Base-by-base conservation (phyloP, 495 filamentous ascomycete genomes). In the Achaetomiella virescens region DNA sequence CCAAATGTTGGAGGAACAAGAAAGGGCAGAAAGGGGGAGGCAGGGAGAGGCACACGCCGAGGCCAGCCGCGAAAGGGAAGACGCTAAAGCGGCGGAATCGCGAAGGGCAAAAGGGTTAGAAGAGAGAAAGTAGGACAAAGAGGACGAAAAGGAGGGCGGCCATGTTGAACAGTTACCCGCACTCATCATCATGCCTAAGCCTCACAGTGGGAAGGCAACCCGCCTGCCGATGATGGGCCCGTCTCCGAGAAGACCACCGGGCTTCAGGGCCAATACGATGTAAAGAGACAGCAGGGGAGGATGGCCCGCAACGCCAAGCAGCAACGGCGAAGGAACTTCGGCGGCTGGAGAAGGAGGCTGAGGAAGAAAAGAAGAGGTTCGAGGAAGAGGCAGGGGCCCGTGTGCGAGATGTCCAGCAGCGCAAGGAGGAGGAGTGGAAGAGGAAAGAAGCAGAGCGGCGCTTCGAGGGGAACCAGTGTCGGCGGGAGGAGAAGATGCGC, bases 321-420 rank as follows among this genome's bases (percentile, higher is more conserved):
- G 6, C 52, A 49, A 20, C 55, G 52, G 8, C 57, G 52, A 6
- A 59, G 15, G 52, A 47, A 27, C 56, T 54, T 10, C 48, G 45
- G 2, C 48, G 48, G 8, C 2, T 17, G 25, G 48, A 48, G 10
- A 43, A 42, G 17, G 33, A 59, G 22, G 48, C 22, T 11, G 36
- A 62, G 20, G 43, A 3, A 5, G 37, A 49, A 22, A 24, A 25
- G 46, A 36, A 22, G 25, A 8, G 35, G 6, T 15, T 11, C 3
- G 20, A 29, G 27, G 36, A 49, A 6, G 54, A 56, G 24, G 44
- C 12, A 21, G 48, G 25, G 12, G 35, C 36, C 7, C 14, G 15
- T 0, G 7, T 10, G 15, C 15, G 15, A 20, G 40, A 47, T 8
- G 12, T 49, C 21, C 25, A 31, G 7, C 37, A 5, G 20, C 54